Base-by-base conservation (phyloP, 2,329 filamentous ascomycete genomes). In the Aspergillus latus region DNA sequence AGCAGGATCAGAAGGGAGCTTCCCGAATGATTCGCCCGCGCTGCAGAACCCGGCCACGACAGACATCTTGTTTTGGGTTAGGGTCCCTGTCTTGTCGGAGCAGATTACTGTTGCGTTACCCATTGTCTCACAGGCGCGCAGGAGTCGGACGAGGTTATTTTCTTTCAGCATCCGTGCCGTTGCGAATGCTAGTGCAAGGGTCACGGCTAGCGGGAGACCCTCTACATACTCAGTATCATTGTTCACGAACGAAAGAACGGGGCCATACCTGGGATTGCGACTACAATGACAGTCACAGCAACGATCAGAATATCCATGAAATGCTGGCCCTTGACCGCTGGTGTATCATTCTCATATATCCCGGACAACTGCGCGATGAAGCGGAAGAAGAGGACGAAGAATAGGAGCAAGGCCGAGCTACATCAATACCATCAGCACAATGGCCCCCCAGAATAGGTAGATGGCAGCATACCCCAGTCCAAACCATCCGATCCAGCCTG, bases 351-450 rank as follows among this genome's bases (percentile, higher is more conserved):
- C 30, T 47, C 26, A 47, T 47, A 47, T 56, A 83, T 79, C n/a
- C 73, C 76, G 53, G 74, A 81, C 2, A 96, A 81, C 10, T 84
- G 76, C 46, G 86, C 90, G 9, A 94, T 79, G 69, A 96, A 97
- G 65, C 91, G 84, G 76, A 96, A 92, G 67, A 96, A 84, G 10
- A 96, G 80, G 45, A 95, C 88, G 47, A 93, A 80, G 75, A 97
- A 96, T 45, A 96, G 80, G 10, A 94, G 78, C 61, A 88, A 90
- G 47, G 91, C 90, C 57, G 83, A 78, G 36, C 74, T 76, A 53
- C 5, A 36, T 29, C 36, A 21, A 6, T 34, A 53, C 66, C 39
- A 67, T 62, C 49, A n/a, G 49, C 6, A 13, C n/a, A 34, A 39
- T n/a, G 26, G 28, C 11, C 16, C 3, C 13, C 5, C 11, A 32